phyloP scores from a whole-genome alignment of 2,329 filamentous ascomycete genomes.

The Coleophoma eucalyptorum region DNA sequence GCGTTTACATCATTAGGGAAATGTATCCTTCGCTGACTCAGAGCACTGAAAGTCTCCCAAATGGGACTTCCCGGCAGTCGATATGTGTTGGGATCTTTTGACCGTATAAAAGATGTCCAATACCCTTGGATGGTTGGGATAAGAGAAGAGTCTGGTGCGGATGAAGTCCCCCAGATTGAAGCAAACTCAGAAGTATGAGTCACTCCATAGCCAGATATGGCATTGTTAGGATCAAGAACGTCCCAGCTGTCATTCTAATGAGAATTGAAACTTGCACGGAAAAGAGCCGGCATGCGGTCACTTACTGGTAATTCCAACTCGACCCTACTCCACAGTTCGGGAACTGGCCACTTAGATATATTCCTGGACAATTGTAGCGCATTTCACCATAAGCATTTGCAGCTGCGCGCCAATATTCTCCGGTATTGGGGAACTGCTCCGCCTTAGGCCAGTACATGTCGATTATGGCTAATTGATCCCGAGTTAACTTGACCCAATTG shows the following conservation, averaged over 20 bases:
- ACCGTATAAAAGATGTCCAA: slow-evolving; percentile 70
- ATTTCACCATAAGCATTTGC: slow-evolving; percentile 60
- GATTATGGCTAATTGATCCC: slow-evolving; percentile 45
- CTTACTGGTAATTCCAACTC: slow-evolving; percentile 60
- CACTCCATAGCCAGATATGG: slow-evolving; percentile 55
- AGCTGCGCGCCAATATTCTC: slow-evolving; percentile 55
- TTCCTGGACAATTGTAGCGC: slow-evolving; percentile 60
- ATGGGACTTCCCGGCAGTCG: slow-evolving; percentile 40
- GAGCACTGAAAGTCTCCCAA: slow-evolving; percentile 44
- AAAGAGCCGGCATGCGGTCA: background rate
- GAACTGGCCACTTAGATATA: slow-evolving; percentile 38
- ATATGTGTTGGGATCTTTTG: slow-evolving; percentile 60
- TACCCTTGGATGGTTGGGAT: slow-evolving; percentile 63
- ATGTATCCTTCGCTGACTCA: slow-evolving; percentile 24
- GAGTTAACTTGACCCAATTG: slow-evolving; percentile 53
- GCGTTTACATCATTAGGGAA: slow-evolving; percentile 37
- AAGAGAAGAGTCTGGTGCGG: slow-evolving; percentile 48
- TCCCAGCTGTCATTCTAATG: slow-evolving; percentile 43
- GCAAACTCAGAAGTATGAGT: slow-evolving; percentile 63
- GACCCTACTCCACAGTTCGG: slow-evolving; percentile 27
- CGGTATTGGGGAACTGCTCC: slow-evolving; percentile 41
- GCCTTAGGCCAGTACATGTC: slow-evolving; percentile 51
- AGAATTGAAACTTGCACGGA: background rate
- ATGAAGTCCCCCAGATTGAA: slow-evolving; percentile 68
- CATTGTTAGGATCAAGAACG: slow-evolving; percentile 54